These are phyloP conservation scores for Calonectria pauciramosa DNA, from an alignment of 2,329 filamentous ascomycete genomes.

Conservation along the genomic window DNA sequence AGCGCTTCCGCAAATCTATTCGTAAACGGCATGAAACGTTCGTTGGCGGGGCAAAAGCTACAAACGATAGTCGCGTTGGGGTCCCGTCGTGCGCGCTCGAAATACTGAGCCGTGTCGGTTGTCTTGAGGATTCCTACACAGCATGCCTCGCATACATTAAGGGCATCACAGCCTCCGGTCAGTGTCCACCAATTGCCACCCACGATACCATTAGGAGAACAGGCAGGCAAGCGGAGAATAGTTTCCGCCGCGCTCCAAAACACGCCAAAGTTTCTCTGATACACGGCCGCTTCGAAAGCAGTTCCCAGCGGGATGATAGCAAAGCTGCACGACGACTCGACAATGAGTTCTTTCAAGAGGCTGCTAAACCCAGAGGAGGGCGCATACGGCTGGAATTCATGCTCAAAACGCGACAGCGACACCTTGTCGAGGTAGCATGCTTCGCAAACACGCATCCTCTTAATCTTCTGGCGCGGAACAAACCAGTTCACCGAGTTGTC, in stretches of 20 bases:
- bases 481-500: constrained; percentile 46
- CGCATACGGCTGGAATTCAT: constrained; percentile 43
- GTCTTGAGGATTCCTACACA: constrained; percentile 48
- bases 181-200: constrained; percentile 53
- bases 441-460: constrained; percentile 49
- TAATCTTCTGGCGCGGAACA: constrained; percentile 38
- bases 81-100: constrained; percentile 40
- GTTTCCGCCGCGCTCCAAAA: constrained; percentile 45
- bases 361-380: constrained; percentile 37
- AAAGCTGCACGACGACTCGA: constrained; percentile 44
- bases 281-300: constrained; percentile 45
- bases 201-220: constrained; percentile 45
- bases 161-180: constrained; percentile 35
- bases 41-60: constrained; percentile 45
- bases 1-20: constrained; percentile 46
- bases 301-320: constrained; percentile 39
- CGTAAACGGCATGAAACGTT: constrained; percentile 45
- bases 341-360: constrained; percentile 38
- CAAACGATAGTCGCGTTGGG: constrained; percentile 44
- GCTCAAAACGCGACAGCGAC: constrained; percentile 44
- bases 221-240: constrained; percentile 42
- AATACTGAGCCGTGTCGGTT: constrained; percentile 45
- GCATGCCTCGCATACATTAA: constrained; percentile 52
- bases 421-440: constrained; percentile 53
- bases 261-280: constrained; percentile 41